Evolutionary conservation across 208 protist species (phyloP).

Genomic region (Entamoeba invadens): DNA sequence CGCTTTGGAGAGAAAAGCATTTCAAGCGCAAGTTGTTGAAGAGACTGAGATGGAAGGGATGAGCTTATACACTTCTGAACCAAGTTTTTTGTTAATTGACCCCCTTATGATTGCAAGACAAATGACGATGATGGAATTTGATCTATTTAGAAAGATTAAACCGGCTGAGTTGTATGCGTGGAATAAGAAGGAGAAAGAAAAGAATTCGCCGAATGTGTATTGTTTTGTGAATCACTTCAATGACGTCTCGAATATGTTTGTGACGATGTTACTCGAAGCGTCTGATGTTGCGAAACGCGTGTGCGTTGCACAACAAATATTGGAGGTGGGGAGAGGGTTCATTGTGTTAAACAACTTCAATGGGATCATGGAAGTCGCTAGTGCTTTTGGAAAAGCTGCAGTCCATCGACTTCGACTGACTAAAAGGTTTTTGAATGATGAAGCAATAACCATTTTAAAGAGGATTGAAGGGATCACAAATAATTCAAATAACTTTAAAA

Average conservation of each 20-base stretch:
- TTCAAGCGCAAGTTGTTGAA: background rate
- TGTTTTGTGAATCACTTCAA: background rate
- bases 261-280: background rate
- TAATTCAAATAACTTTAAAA: background rate
- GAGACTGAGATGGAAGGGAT: background rate
- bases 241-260: background rate
- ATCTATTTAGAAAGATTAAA: background rate
- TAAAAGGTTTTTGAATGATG: background rate
- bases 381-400: background rate
- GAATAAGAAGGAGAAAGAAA: background rate
- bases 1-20: background rate
- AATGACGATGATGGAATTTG: background rate
- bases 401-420: background rate
- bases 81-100: background rate
- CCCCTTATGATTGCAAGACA: background rate
- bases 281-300: background rate
- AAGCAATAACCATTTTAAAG: background rate
- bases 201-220: background rate
- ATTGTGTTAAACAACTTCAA: background rate
- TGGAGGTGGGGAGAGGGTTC: background rate
- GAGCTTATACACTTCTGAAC: background rate
- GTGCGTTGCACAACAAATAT: background rate
- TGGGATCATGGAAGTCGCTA: background rate
- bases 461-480: background rate
- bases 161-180: background rate